Conservation (phyloP, 2,329 filamentous ascomycete species). For the Bisporella sp. region DNA sequence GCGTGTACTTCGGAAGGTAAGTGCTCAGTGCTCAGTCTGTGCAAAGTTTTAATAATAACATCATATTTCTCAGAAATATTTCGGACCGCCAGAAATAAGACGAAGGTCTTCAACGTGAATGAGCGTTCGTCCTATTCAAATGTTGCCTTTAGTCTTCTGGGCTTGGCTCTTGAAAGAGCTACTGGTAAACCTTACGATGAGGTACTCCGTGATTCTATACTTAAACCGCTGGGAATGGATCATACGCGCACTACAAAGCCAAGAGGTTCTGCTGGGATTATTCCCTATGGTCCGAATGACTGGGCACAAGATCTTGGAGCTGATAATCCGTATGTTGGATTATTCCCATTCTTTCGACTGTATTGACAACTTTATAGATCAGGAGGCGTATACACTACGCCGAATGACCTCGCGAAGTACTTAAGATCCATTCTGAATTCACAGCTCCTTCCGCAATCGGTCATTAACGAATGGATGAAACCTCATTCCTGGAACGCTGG, state of each 20-base stretch:
- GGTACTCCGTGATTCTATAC: background rate
- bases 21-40: background rate
- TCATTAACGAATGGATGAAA: constrained; percentile 4
- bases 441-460: background rate
- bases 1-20: background rate
- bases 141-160: constrained; percentile 2
- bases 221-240: background rate
- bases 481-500: background rate
- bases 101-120: background rate
- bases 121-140: constrained; percentile 2
- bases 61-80: too few species aligned
- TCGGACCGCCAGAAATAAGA: background rate
- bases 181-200: background rate
- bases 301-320: constrained; percentile 2
- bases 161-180: constrained; percentile 3
- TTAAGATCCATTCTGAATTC: constrained; percentile 6
- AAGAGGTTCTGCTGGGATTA: background rate
- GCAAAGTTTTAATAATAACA: too few species aligned
- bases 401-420: background rate
- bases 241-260: background rate
- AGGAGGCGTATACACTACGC: constrained; percentile 1
- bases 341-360: background rate
- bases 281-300: background rate
- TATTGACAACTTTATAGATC: background rate
- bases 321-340: constrained; percentile 1